Evolutionary conservation across 1,284 basidiomycete genomes (phyloP), one percentile per base, ranked within the genome.

Genomic region (Fereydounia khargensis): DNA sequence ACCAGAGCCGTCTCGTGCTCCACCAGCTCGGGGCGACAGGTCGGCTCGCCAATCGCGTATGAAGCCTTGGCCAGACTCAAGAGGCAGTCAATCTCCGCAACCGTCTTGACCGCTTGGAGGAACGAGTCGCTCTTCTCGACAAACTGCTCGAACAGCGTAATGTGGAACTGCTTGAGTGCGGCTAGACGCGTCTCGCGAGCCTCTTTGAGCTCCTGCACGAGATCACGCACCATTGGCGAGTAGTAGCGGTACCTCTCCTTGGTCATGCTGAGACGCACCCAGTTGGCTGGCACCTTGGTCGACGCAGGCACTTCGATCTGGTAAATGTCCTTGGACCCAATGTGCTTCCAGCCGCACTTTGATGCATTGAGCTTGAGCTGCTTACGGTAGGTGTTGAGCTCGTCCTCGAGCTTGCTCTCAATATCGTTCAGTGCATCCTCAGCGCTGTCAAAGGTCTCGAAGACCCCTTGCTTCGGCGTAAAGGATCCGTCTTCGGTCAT

Each of bases 61-160:
- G 92, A 96, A 0, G 91, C 83, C 77, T 91, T 92, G 6, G 94
- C 88, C 38, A 99, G 79, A 64, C 89, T 91, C 70, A 95, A 84
- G 23, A 99, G 79, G 76, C 95, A 98, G 77, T 99, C 95, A 19
- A 98, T 79, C 78, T 79, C 96, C 85, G 40, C 91, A 83, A 61
- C 89, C 80, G 35, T 88, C 84, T 52, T 76, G 56, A 79, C 70
- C 2, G 75, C 72, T 18, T 47, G 47, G 19, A 65, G 44, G 52
- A 58, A 75, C 19, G 40, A 35, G 16, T 52, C 43, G 30, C 49
- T 52, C 88, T 95, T 89, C 6, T 82, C 80, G 71, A 92, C 89
- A 72, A 96, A 97, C 77, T 91, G 88, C 10, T 79, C 82, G 66
- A 84, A 88, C 32, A 74, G 51, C 17, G 42, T 46, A 33, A 42